Base-by-base conservation (phyloP, 148 eudicot genomes). In the Fagopyrum esculentum region DNA sequence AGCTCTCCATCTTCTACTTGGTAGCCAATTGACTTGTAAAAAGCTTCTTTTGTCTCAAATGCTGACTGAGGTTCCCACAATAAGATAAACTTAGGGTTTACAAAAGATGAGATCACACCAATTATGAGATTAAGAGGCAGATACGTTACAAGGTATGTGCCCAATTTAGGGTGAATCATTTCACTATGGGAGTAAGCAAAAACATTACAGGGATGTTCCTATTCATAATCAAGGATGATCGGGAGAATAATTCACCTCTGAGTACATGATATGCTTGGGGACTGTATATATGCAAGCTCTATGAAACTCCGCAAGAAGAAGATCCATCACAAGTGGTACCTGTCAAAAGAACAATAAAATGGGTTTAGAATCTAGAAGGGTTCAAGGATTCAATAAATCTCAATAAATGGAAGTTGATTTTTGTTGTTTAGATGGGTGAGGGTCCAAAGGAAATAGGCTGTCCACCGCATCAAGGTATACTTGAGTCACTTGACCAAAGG, bases 261-360 rank as follows among this genome's bases (percentile, higher is more conserved):
- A 89, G 85, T 85, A 87, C 70, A 61, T 46, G 74, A 91, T 76
- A 77, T 87, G 88, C 87, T 95, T 95, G 11, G 98, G 98, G 73
- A 95, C 97, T 6, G 97, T 90, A 80, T 85, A 90, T 56, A 86
- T 92, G 80, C 97, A 95, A 73, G 81, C 93, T 82, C 70, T 85
- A 78, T 92, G 91, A 80, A 95, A 81, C 81, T 87, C 84, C 50
- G 98, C 96, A 72, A 95, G 83, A 44, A 95, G 77, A 79, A 85
- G 80, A 44, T 92, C 93, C 96, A 92, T 87, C 82, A 85, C 89
- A 66, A 51, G 84, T 22, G 93, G 98, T 52, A 92, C 87, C 98
- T 95, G 84, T 51, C 73, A 79, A 49, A 66, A 35, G 5, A 2
- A 66, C 47, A 66, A 66, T 66, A 66, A 66, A 16, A 17, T 60